These are phyloP conservation scores for Pichia rugopelliculosa DNA, from an alignment of 805 yeast species.

Conservation along the genomic window DNA sequence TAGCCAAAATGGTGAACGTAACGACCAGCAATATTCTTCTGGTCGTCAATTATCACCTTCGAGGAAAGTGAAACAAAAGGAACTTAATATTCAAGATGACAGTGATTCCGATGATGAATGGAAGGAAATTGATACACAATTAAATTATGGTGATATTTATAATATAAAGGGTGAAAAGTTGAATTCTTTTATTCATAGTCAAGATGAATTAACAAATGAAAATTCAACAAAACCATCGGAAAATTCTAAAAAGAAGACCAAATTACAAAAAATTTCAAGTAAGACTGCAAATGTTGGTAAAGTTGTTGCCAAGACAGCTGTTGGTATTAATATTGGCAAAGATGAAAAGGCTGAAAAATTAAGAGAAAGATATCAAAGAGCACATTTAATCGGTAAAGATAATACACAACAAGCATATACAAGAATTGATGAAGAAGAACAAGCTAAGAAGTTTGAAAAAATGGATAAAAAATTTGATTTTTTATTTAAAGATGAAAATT, in stretches of 20 bases:
- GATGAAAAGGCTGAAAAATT: constrained; percentile 7
- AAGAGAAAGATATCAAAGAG: constrained; percentile 14
- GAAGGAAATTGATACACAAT: constrained; percentile 82
- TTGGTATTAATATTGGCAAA: constrained; percentile 8
- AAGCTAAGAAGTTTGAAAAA: constrained; percentile 59
- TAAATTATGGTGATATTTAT: constrained; percentile 62
- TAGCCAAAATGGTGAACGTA: not conserved
- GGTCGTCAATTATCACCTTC: not conserved
- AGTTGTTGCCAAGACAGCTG: constrained; percentile 4
- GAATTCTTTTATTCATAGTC: constrained; percentile 29
- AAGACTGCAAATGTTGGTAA: constrained; percentile 8
- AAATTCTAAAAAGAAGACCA: constrained; percentile 8
- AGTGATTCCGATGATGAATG: constrained; percentile 49
- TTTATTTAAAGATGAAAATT: constrained; percentile 33
- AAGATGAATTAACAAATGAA: constrained; percentile 15
- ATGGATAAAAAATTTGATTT: constrained; percentile 48
- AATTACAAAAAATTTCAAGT: constrained; percentile 4
- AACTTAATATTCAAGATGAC: constrained; percentile 14
- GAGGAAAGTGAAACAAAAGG: constrained; percentile 1
- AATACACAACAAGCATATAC: constrained; percentile 70
- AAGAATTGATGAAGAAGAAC: constrained; percentile 79
- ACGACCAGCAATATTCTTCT: not conserved
- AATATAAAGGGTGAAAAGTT: constrained; percentile 70
- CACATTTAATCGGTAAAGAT: constrained; percentile 31
- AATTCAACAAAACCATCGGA: constrained; percentile 4